Evolutionary conservation across 768 basidiomycete genomes (phyloP).

Genomic region (Mycena sanguinolenta): DNA sequence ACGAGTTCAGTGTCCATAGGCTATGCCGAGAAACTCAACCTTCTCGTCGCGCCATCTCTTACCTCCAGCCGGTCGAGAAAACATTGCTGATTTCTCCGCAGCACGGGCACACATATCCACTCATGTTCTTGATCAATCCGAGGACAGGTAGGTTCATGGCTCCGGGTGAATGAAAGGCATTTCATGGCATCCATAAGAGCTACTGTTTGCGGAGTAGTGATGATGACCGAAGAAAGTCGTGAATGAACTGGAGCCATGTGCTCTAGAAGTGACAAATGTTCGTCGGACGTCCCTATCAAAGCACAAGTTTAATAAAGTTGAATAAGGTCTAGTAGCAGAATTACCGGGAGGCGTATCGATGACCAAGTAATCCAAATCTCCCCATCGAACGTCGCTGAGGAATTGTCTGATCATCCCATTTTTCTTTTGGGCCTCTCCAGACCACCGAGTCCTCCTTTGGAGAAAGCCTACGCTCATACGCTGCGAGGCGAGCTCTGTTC

Average conservation of each 20-base stretch:
- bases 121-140: conserved; percentile 98
- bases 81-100: conserved; percentile 96
- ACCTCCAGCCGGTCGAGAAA: conserved; percentile 94
- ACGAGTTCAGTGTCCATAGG: conserved; percentile 96
- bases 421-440: conserved; percentile 99
- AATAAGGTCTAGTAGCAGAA: conserved; percentile 17
- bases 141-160: conserved; percentile 88
- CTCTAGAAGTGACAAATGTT: conserved; percentile 95
- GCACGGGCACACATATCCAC: conserved; percentile 97
- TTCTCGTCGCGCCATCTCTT: conserved; percentile 86
- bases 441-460: conserved; percentile 91
- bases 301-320: conserved; percentile 37
- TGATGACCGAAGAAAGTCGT: conserved; percentile 86
- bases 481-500: conserved; percentile 77
- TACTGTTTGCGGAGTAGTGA: conserved; percentile 98
- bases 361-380: conserved; percentile 90
- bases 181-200: conserved; percentile 96
- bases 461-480: conserved; percentile 99
- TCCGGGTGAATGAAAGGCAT: conserved; percentile 94
- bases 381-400: conserved; percentile 95
- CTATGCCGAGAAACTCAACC: conserved; percentile 83
- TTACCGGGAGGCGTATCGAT: conserved; percentile 98
- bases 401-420: conserved; percentile 99
- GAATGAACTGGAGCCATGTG: conserved; percentile 89
- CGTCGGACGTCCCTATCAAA: conserved; percentile 93